These are phyloP conservation scores for Podospora didyma DNA, from an alignment of 495 filamentous ascomycete genomes.

Conservation along the genomic window DNA sequence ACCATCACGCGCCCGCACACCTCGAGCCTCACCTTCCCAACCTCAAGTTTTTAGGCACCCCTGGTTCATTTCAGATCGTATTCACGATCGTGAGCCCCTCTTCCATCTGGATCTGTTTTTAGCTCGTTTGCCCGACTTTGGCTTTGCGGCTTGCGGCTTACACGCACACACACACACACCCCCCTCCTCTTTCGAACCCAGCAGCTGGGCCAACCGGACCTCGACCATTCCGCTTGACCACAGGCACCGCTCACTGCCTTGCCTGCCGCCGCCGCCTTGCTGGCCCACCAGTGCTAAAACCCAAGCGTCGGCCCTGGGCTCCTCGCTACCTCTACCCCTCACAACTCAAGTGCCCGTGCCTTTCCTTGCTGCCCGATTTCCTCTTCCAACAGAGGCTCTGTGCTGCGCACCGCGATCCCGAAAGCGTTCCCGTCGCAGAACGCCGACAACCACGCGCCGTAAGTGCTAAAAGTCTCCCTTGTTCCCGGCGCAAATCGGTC, in stretches of 20 bases:
- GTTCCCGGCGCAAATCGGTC: neutral
- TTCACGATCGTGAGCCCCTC: slow-evolving; percentile 5
- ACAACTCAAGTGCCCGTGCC: neutral
- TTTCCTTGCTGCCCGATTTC: neutral
- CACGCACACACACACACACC: too few relatives aligned
- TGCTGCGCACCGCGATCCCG: neutral
- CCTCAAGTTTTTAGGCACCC: neutral
- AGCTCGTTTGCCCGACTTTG: slow-evolving; percentile 15
- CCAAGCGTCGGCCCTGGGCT: neutral
- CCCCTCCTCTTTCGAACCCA: too few relatives aligned
- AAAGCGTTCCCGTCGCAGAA: neutral
- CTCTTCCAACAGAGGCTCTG: slow-evolving; percentile 1
- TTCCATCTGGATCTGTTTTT: slow-evolving; percentile 24
- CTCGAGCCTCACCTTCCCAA: slow-evolving; percentile 8
- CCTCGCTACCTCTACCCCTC: neutral
- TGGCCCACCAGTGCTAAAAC: slow-evolving; percentile 6
- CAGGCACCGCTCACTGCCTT: slow-evolving; percentile 2
- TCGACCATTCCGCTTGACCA: slow-evolving; percentile 16
- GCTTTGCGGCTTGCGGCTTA: slow-evolving; percentile 12
- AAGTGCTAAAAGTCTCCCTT: neutral
- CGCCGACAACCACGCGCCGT: neutral
- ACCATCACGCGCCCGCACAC: neutral
- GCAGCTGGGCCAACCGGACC: slow-evolving; percentile 23
- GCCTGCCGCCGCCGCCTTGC: neutral
- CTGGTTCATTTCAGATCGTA: neutral